Conservation (phyloP, 2,329 filamentous ascomycete genomes). For the Cryphonectria japonica region DNA sequence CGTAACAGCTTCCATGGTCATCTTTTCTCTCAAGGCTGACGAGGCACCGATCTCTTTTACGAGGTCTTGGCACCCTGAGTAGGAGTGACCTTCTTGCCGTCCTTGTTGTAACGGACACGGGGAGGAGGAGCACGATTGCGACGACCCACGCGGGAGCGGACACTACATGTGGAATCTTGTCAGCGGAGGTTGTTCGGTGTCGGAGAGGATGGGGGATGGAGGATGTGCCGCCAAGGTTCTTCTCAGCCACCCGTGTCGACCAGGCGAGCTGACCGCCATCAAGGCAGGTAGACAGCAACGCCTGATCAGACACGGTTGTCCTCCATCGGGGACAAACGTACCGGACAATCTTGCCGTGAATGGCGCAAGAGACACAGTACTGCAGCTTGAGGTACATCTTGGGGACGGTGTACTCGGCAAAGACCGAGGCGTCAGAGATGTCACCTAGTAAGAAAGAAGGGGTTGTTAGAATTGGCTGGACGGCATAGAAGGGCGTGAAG, state of each 20-base stretch:
- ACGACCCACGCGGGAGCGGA: slow-evolving; percentile 93
- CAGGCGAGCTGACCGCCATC: slow-evolving; percentile 23
- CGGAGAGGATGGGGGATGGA: slow-evolving; percentile 30
- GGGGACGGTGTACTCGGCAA: slow-evolving; percentile 98
- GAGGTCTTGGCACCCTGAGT: slow-evolving; percentile 74
- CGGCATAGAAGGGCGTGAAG: neutral
- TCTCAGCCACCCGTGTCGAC: slow-evolving; percentile 50
- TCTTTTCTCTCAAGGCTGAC: neutral
- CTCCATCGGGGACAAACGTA: slow-evolving; percentile 69
- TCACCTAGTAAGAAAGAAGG: slow-evolving; percentile 70
- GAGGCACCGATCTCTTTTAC: slow-evolving; percentile 32
- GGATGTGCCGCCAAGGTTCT: slow-evolving; percentile 43
- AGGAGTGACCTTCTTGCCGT: slow-evolving; percentile 99
- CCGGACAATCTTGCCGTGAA: slow-evolving; percentile 99
- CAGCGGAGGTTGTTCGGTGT: slow-evolving; percentile 40
- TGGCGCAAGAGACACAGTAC: slow-evolving; percentile 99
- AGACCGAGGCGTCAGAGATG: slow-evolving; percentile 99
- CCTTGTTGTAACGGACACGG: slow-evolving; percentile 99
- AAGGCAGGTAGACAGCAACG: slow-evolving; percentile 16
- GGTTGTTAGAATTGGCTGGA: slow-evolving; percentile 4
- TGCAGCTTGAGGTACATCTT: slow-evolving; percentile 99
- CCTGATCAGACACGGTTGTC: slow-evolving; percentile 54
- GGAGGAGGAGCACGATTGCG: slow-evolving; percentile 99
- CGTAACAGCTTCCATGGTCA: slow-evolving; percentile 2
- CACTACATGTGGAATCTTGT: slow-evolving; percentile 65